Evolutionary conservation across 2,329 filamentous ascomycete species (phyloP), one percentile per base, ranked within the genome.

Genomic region (Achaetomium macrosporum): DNA sequence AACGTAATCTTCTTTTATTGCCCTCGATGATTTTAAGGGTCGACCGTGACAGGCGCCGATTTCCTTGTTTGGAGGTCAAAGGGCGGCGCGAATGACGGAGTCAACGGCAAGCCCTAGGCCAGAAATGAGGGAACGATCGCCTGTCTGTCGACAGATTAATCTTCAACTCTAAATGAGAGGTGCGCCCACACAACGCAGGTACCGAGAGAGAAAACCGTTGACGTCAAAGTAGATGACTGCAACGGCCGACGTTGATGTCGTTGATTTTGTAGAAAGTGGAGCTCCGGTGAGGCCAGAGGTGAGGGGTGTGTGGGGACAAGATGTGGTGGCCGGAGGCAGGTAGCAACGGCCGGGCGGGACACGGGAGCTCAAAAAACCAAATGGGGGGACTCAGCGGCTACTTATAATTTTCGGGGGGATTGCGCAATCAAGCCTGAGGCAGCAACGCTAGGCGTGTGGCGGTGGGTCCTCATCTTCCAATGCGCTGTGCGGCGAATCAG

Each of bases 351-450:
- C 73, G 73, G 74, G 79, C 75, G 75, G 73, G 70, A 74, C 71
- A 72, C 76, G 71, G 70, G 74, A 65, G 67, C 66, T 71, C 68
- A 66, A 72, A 74, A 73, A 25, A 4, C 25, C 68, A 68, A 66
- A 67, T 64, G 72, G 70, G 72, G 77, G 77, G 76, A 75, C 71
- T 71, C 68, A 37, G 67, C 67, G 65, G 66, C 70, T 77, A 71
- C 71, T 79, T 80, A 80, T 80, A 80, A 74, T 78, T 78, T 76
- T 77, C 57, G 59, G n/a, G 61, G 31, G 39, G 53, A 48, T 37
- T 47, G 43, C 46, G 30, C 36, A 40, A 9, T 30, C 35, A 65
- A 61, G 63, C 70, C 68, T 72, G 63, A 73, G 72, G 71, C 71
- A 72, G 67, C 70, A 65, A 67, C 68, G 68, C 66, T 64, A 65